phyloP scores from a whole-genome alignment of 306 rosid genomes.

The Fragaria vesca region DNA sequence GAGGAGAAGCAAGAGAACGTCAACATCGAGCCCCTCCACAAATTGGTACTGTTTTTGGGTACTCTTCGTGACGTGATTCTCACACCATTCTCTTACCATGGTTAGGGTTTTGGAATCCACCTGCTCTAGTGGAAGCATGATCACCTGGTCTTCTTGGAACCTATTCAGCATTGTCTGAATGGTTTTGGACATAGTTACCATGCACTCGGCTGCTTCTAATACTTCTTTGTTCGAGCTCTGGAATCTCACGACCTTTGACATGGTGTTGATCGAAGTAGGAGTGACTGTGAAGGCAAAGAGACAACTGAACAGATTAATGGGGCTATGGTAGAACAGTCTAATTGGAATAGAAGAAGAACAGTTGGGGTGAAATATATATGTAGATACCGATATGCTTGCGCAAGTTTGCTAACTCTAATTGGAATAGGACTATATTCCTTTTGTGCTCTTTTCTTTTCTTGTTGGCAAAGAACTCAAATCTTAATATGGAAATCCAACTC shows the following conservation, averaged over 20 bases:
- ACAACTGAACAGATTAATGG: neutral
- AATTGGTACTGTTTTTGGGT: neutral
- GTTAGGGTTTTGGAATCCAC: constrained; percentile 15
- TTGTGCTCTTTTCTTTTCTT: neutral
- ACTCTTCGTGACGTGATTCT: neutral
- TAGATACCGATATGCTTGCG: neutral
- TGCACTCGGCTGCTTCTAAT: neutral
- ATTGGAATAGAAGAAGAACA: neutral
- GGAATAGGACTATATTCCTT: neutral
- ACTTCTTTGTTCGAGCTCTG: neutral
- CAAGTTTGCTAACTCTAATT: neutral
- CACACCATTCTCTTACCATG: constrained; percentile 14
- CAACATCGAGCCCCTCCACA: neutral
- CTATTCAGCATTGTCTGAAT: neutral
- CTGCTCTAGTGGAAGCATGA: neutral
- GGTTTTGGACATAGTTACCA: constrained; percentile 5
- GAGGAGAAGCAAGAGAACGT: neutral
- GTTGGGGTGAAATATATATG: neutral
- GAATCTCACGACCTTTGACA: constrained; percentile 2
- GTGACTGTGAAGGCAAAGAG: neutral
- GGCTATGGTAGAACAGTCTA: neutral
- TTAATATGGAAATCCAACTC: neutral
- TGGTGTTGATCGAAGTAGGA: neutral
- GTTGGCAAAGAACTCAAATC: neutral
- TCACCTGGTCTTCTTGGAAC: neutral